Base-by-base conservation (phyloP, 2,329 filamentous ascomycete genomes). In the Niveomyces coronatus region DNA sequence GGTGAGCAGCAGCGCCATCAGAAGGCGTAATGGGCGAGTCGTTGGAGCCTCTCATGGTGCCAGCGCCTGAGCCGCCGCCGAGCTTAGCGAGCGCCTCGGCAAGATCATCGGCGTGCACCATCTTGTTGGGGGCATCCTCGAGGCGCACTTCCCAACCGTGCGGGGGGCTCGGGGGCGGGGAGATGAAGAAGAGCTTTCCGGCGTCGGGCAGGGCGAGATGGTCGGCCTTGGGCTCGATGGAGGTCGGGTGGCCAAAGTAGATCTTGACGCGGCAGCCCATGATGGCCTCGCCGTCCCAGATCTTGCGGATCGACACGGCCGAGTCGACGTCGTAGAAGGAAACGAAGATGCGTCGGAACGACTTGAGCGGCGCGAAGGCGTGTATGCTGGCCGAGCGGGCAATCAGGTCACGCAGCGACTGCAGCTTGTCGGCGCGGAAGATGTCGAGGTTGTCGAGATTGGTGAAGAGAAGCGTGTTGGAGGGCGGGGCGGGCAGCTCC, bases 391-490 rank as follows among this genome's bases (percentile, higher is more conserved):
- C 81, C n/a, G 79, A 76, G 35, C 72, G 60, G 52, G 74, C 65
- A 57, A 91, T 79, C 42, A 85, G 75, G 39, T 78, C 70, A 54
- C 78, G 79, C 51, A 89, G 83, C 44, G 73, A 76, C 50, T 82
- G 74, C 42, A 89, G 70, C 60, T 85, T 86, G 45, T 80, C 71
- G 14, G 82, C 68, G 42, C 74, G 68, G 69, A 89, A 91, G 63
- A 86, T 78, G 52, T 82, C 77, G 42, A 70, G 63, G 47, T 85
- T 75, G 53, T 79, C 65, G 43, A 91, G 75, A 63, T 86, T 86
- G 51, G 85, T 91, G 55, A 91, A 81, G 53, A 91, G 76, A 40
- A 91, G 77, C 0, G 85, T 91, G 66, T 91, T 91, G 48, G 81
- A 83, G 5, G 83, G 81, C 39, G 79, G 75, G 18, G 82, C 78